Conservation (phyloP, 306 rosid species). For the Pueraria montana region DNA sequence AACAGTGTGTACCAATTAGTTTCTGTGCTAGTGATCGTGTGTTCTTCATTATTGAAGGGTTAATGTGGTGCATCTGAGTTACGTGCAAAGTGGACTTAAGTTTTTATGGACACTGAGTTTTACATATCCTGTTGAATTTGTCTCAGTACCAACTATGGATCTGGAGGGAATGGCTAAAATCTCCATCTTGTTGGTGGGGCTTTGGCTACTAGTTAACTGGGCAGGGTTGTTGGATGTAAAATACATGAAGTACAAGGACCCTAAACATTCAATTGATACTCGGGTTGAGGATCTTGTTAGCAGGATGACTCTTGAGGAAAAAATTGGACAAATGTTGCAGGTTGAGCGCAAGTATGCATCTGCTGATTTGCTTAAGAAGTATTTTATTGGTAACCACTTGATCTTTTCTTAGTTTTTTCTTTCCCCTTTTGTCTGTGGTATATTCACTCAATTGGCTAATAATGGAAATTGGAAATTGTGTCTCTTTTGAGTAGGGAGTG, state of each 20-base stretch:
- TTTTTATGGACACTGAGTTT: slow-evolving; percentile 5
- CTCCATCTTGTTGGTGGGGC: slow-evolving; percentile 36
- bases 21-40: neutral
- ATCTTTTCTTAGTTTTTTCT: neutral
- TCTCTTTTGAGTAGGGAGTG: slow-evolving; percentile 57
- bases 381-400: slow-evolving; percentile 43
- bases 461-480: neutral
- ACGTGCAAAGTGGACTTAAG: neutral
- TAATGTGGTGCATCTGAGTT: neutral
- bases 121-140: slow-evolving; percentile 13
- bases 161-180: slow-evolving; percentile 44
- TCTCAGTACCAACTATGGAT: neutral
- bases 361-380: slow-evolving; percentile 40
- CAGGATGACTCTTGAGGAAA: slow-evolving; percentile 56
- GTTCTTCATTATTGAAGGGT: slow-evolving; percentile 20
- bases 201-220: slow-evolving; percentile 41
- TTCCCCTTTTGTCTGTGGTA: neutral
- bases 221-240: slow-evolving; percentile 39
- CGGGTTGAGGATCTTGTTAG: slow-evolving; percentile 54
- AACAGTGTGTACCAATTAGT: neutral
- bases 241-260: slow-evolving; percentile 48
- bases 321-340: slow-evolving; percentile 64
- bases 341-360: slow-evolving; percentile 52
- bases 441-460: slow-evolving; percentile 16
- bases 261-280: slow-evolving; percentile 38